Evolutionary conservation across 345 rosid species (phyloP), one percentile per base, ranked within the genome.

Genomic region (Combretum micranthum): DNA sequence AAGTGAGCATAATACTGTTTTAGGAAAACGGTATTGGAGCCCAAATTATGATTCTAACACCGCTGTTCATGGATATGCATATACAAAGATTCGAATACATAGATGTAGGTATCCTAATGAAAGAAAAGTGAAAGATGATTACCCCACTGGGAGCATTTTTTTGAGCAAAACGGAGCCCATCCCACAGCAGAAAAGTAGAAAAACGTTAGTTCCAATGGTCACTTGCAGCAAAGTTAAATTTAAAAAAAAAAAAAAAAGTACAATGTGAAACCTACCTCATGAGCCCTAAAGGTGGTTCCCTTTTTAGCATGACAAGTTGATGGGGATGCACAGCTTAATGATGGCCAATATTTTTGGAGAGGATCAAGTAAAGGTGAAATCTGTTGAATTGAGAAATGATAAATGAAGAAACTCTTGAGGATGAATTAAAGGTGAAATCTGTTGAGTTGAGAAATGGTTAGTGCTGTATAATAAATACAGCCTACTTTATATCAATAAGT

Each of bases 221-320:
- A 47, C 26, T 48, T 22, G 17, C 19, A 12, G 20, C 64, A 49
- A 8, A 44, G n/a, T 66, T 15, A 67, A 18, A n/a, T n/a, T n/a
- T n/a, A n/a, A n/a, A n/a, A n/a, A n/a, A n/a, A n/a, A n/a, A 53
- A 50, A 52, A 15, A 20, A 20, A 59, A 59, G 11, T 18, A 15
- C 48, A 26, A 37, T 26, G 16, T 39, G 43, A 77, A 17, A 63
- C 66, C 63, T 63, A 83, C 90, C 96, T 88, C 96, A 44, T 88
- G 93, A 15, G 75, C 90, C 96, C 96, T 85, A 70, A 88, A 85
- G 16, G 84, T 73, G 16, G 84, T 73, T 48, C 96, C 96, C 65
- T 60, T 69, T 15, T 77, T 67, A 69, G 89, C 80, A 67, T 56
- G 64, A 70, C 96, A 88, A 48, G 81, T 63, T 18, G 90, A 83